A percentile compares a stretch with the other conserved stretches of the same genome.
Conservation (phyloP, 352 stramenopile genomes). For the Phytopythium chamaehyphon region DNA sequence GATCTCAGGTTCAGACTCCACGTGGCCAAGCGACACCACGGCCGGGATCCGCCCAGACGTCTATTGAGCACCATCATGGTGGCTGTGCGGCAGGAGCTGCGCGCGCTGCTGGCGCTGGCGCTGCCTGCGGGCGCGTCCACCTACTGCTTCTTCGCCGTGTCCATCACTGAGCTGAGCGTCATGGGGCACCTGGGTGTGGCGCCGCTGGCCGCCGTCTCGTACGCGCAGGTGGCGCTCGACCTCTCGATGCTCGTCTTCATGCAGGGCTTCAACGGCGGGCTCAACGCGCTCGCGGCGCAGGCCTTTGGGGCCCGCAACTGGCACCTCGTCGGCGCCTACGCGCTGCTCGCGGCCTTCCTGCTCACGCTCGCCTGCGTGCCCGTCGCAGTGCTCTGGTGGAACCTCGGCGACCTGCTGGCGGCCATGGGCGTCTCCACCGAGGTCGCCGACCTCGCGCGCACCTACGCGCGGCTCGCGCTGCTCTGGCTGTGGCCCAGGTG, state of each 20-base stretch:
- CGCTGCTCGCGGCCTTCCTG: conserved; percentile 51
- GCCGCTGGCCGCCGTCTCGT: conserved; percentile 73
- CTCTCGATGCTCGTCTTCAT: conserved; percentile 76
- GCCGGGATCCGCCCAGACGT: too few species aligned
- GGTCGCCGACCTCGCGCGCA: conserved; percentile 37
- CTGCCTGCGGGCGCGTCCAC: conserved; percentile 54
- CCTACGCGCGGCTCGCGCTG: conserved; percentile 67
- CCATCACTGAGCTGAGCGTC: conserved; percentile 77
- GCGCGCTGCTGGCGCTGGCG: conserved; percentile 49
- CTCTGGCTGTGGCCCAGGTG: conserved; percentile 75
- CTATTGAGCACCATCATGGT: too few species aligned
- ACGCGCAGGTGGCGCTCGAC: conserved; percentile 76
- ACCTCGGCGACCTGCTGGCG: conserved; percentile 51
- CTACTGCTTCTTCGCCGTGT: conserved; percentile 80
- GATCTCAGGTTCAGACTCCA: too few species aligned
- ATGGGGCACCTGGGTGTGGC: conserved; percentile 75
- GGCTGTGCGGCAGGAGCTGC: conserved; percentile 26
- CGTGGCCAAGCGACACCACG: too few species aligned
- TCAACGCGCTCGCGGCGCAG: conserved; percentile 82
- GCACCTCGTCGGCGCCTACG: conserved; percentile 60
- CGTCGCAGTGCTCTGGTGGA: conserved; percentile 74
- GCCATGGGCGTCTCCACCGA: conserved; percentile 32
- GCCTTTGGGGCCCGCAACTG: conserved; percentile 85
- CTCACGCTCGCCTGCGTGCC: conserved; percentile 63
- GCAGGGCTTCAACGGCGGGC: conserved; percentile 74